These are phyloP conservation scores for Daldinia caldariorum DNA, from an alignment of 495 filamentous ascomycete species.

Conservation along the genomic window DNA sequence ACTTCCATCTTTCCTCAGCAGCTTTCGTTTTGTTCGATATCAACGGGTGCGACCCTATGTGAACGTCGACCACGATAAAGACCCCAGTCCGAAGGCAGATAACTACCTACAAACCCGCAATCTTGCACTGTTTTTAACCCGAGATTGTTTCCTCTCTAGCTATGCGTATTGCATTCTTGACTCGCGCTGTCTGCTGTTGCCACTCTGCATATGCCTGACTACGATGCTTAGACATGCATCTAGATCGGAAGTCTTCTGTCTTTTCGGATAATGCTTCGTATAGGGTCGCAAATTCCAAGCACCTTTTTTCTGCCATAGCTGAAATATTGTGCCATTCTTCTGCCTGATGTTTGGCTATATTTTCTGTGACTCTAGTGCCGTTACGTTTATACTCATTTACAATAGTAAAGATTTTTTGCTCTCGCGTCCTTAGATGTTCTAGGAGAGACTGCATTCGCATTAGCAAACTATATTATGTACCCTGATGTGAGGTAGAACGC, in stretches of 20 bases:
- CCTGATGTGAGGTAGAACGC: background rate
- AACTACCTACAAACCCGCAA: background rate
- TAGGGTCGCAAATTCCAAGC: constrained; percentile 20
- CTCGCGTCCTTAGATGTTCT: constrained; percentile 32
- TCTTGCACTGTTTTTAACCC: constrained; percentile 4
- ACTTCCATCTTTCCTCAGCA: constrained; percentile 3
- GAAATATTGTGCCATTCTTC: constrained; percentile 25
- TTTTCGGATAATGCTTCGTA: constrained; percentile 32
- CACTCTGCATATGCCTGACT: constrained; percentile 33
- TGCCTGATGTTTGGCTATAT: constrained; percentile 20
- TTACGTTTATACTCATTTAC: constrained; percentile 36
- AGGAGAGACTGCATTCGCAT: constrained; percentile 24
- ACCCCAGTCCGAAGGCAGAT: background rate
- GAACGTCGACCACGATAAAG: background rate
- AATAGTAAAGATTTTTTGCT: constrained; percentile 28
- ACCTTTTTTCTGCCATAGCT: constrained; percentile 15
- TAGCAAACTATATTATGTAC: background rate
- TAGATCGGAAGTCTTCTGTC: constrained; percentile 24
- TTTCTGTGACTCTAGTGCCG: constrained; percentile 23
- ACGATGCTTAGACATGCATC: constrained; percentile 26
- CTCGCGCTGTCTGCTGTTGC: constrained; percentile 23
- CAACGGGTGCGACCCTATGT: background rate
- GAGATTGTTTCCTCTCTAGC: constrained; percentile 26
- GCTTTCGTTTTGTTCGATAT: background rate
- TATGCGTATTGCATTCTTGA: constrained; percentile 26